These are phyloP conservation scores for Coemansia sp. DNA, from an alignment of 192 early-diverging fungal genomes.

Conservation along the genomic window DNA sequence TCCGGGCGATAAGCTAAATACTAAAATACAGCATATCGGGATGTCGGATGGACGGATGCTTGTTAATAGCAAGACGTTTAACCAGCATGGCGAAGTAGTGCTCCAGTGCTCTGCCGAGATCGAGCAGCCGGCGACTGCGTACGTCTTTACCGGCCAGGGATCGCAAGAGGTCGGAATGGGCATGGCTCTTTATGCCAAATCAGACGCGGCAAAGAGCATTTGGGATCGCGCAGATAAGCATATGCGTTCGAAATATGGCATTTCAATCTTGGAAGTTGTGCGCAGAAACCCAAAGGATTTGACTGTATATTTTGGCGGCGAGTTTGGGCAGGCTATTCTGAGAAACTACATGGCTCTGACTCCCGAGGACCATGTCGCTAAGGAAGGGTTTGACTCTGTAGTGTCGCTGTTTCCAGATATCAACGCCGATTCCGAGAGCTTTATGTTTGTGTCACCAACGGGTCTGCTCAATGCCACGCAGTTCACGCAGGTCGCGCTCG, in stretches of 20 bases:
- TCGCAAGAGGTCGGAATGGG: conserved; percentile 96
- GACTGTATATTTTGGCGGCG: conserved; percentile 79
- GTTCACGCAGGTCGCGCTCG: conserved; percentile 73
- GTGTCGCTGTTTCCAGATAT: conserved; percentile 88
- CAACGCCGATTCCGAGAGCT: conserved; percentile 67
- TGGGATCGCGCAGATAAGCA: conserved; percentile 91
- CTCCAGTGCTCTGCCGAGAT: conserved; percentile 84
- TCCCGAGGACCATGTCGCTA: conserved; percentile 36
- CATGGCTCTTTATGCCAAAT: conserved; percentile 86
- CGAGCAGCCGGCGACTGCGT: conserved; percentile 85
- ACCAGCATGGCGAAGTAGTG: conserved; percentile 67
- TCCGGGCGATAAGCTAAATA: conserved; percentile 77
- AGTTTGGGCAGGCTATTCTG: conserved; percentile 78
- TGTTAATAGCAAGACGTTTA: conserved; percentile 81
- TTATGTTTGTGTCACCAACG: conserved; percentile 77
- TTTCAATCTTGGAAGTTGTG: conserved; percentile 90
- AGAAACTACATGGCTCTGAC: conserved; percentile 71
- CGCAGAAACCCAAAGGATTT: conserved; percentile 70
- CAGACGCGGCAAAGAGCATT: conserved; percentile 74
- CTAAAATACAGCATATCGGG: conserved; percentile 84
- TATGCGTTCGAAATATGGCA: conserved; percentile 78
- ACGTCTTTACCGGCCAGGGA: conserved; percentile 27
- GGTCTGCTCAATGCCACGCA: conserved; percentile 92
- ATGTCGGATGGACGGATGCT: conserved; percentile 94
- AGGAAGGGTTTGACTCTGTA: too few relatives aligned